A percentile compares a stretch with the other conserved stretches of the same genome.
Conservation (phyloP, 352 stramenopile species). For the Phytophthora meadii region DNA sequence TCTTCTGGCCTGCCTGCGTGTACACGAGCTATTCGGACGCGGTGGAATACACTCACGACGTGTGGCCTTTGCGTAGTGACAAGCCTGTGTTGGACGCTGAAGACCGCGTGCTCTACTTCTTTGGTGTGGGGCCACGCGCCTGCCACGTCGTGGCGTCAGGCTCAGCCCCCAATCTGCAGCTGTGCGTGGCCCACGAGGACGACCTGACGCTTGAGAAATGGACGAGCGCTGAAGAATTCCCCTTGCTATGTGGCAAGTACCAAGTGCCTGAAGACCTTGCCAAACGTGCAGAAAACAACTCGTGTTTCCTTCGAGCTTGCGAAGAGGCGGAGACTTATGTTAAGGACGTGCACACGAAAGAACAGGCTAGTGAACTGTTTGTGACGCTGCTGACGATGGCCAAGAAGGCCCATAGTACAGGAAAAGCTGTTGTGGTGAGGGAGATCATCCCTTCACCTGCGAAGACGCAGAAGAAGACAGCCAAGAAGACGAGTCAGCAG, state of each 20-base stretch:
- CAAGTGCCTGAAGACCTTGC: slow-evolving; percentile 45
- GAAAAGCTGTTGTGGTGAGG: slow-evolving; percentile 22
- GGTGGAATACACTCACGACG: slow-evolving; percentile 54
- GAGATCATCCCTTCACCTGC: slow-evolving; percentile 25
- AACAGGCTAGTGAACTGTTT: slow-evolving; percentile 41
- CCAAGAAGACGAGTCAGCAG: slow-evolving; percentile 4
- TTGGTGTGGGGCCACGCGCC: slow-evolving; percentile 60
- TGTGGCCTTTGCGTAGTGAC: slow-evolving; percentile 39
- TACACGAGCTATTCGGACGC: slow-evolving; percentile 68
- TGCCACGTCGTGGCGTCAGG: slow-evolving; percentile 37
- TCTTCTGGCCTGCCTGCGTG: slow-evolving; percentile 79
- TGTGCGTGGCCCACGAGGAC: slow-evolving; percentile 53
- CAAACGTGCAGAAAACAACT: slow-evolving; percentile 48
- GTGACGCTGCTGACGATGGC: slow-evolving; percentile 40
- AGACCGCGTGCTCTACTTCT: slow-evolving; percentile 84
- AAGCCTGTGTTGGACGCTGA: slow-evolving; percentile 70
- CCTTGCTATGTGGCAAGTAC: slow-evolving; percentile 41
- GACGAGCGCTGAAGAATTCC: slow-evolving; percentile 40
- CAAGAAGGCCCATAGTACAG: slow-evolving; percentile 28
- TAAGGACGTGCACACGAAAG: slow-evolving; percentile 34
- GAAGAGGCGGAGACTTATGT: slow-evolving; percentile 50
- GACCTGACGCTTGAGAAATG: slow-evolving; percentile 42
- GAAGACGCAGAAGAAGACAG: slow-evolving; percentile 12
- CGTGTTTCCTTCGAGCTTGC: slow-evolving; percentile 59
- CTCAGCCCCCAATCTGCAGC: slow-evolving; percentile 55